Base-by-base conservation (phyloP, 352 stramenopile genomes). In the Hyaloperonospora arabidopsidis region DNA sequence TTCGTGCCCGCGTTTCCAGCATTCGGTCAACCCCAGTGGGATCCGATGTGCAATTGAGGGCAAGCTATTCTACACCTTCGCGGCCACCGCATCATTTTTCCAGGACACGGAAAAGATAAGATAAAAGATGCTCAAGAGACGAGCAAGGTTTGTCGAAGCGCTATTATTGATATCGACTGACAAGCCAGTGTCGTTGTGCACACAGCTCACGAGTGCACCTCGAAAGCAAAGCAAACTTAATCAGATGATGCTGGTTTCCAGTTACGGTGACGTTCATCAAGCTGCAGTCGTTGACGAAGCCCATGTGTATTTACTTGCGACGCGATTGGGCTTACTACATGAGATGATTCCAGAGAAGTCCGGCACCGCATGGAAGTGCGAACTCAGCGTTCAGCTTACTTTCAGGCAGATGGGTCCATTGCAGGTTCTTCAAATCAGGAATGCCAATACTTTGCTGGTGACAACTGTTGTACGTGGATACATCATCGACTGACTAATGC, bases 401-500 rank as follows among this genome's bases (percentile, higher is more conserved):
- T 69, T 73, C 40, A 72, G 72, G 25, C 75, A 80, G 36, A 71
- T 77, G 52, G 82, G 82, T 1, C n/a, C n/a, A 65, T 89, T 7
- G 74, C 69, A 19, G n/a, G 60, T 90, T 32, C 49, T 93, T 23
- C 82, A 93, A 55, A 70, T 75, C 25, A 78, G 76, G 1, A 70
- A 84, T 28, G 53, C 53, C 3, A 57, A 54, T 7, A 80, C 63
- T 86, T 92, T 44, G 84, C 81, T 0, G 66, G 65, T 4, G 84
- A 81, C 22, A 88, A 86, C n/a, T n/a, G n/a, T n/a, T 39, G 70
- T 94, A 18, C 79, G 81, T 25, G 52, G 71, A 19, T 94, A 89
- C 49, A 67, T 85, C 19, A 95, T 91, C 66, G 91, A 95, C 63
- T 90, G 77, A 2, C 94, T 94, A 58, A 93, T 80, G 14, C 89